These are phyloP conservation scores for Rhipidocladum racemiflorum DNA, from an alignment of 176 grass and related monocot species.

Conservation along the genomic window DNA sequence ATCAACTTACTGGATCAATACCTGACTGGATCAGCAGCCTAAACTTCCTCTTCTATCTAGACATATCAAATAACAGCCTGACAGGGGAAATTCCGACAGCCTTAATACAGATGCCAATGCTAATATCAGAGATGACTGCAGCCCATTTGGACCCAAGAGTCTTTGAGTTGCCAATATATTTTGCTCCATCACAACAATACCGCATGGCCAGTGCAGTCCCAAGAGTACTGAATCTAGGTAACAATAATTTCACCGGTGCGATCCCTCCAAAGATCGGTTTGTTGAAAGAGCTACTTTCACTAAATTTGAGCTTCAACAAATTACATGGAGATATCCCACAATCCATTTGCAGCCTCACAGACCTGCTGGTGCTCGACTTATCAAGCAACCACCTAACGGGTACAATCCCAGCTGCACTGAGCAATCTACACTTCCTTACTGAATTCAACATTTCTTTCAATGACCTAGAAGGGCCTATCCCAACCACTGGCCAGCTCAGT, in stretches of 20 bases:
- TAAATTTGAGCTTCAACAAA: constrained; percentile 25
- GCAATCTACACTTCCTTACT: constrained; percentile 19
- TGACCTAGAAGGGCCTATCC: constrained; percentile 33
- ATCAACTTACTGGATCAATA: constrained; percentile 26
- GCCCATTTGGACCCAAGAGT: background rate
- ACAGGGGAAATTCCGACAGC: background rate
- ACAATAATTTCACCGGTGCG: background rate
- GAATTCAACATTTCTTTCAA: constrained; percentile 28
- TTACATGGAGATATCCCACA: constrained; percentile 17
- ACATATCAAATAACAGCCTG: constrained; percentile 26
- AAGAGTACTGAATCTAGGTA: background rate
- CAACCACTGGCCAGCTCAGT: constrained; percentile 18
- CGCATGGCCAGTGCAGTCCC: background rate
- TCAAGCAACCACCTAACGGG: constrained; percentile 33
- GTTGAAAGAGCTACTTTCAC: background rate
- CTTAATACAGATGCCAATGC: constrained; percentile 13
- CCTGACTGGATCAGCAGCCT: constrained; percentile 24
- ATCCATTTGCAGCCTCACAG: constrained; percentile 30
- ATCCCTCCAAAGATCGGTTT: background rate
- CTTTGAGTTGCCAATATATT: constrained; percentile 20
- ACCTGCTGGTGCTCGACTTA: background rate
- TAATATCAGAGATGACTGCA: background rate
- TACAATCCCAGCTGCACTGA: background rate
- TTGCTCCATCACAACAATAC: background rate
- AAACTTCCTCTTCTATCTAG: background rate